phyloP scores from a whole-genome alignment of 1,284 basidiomycete species.

The Papiliotrema fonsecae region DNA sequence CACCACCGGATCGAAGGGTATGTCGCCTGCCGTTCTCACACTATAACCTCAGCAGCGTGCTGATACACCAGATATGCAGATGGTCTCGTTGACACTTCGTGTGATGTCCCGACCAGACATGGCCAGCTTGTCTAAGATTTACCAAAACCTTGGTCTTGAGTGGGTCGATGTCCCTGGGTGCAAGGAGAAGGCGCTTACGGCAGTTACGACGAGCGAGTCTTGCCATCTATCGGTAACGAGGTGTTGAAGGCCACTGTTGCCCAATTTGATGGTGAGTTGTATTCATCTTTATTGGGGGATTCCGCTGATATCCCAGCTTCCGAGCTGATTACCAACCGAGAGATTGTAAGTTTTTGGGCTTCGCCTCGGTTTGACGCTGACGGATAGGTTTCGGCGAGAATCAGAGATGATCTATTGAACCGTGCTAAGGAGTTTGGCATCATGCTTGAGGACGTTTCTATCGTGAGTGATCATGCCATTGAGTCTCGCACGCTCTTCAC shows the following conservation, averaged over 20 bases:
- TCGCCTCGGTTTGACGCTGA: background rate
- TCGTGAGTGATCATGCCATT: constrained; percentile 45
- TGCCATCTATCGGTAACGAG: constrained; percentile 96
- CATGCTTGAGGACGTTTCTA: constrained; percentile 93
- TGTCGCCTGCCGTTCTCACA: background rate
- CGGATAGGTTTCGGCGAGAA: constrained; percentile 80
- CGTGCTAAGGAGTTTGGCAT: constrained; percentile 96
- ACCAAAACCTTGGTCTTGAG: constrained; percentile 88
- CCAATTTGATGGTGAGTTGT: constrained; percentile 75
- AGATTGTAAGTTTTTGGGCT: constrained; percentile 45
- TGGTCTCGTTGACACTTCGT: constrained; percentile 93
- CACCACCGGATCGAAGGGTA: constrained; percentile 42
- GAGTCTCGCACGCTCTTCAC: too few relatives aligned
- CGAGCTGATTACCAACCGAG: constrained; percentile 72
- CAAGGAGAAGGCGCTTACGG: constrained; percentile 2
- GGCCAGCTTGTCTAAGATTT: constrained; percentile 83
- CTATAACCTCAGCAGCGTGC: background rate
- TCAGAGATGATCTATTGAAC: constrained; percentile 85
- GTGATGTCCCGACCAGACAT: constrained; percentile 92
- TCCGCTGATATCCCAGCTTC: constrained; percentile 54
- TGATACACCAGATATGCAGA: constrained; percentile 63
- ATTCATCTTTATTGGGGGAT: too few relatives aligned
- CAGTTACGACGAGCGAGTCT: constrained; percentile 79
- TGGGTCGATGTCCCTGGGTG: constrained; percentile 14
- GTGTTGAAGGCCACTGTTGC: constrained; percentile 97